Evolutionary conservation across 805 yeast genomes (phyloP).

Genomic region (Wickerhamiella spandovensis): DNA sequence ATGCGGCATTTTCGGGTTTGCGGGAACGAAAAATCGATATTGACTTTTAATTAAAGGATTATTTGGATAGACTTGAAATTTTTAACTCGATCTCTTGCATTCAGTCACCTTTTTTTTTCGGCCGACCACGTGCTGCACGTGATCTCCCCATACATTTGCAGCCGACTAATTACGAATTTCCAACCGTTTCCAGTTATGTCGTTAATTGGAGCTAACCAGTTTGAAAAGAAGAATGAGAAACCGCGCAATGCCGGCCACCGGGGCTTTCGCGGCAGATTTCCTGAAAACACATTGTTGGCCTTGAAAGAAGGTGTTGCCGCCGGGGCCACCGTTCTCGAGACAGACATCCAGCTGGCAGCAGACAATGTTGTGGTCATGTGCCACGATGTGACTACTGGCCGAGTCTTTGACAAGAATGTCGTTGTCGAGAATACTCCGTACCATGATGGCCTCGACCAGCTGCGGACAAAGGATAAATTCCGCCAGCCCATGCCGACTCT

Average conservation of each 20-base stretch:
- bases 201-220: not conserved
- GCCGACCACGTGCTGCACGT: not conserved
- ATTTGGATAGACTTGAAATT: no score
- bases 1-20: no score
- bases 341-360: constrained; percentile 40
- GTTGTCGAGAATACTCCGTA: constrained; percentile 28
- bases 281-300: constrained; percentile 36
- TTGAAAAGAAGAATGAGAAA: not conserved
- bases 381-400: constrained; percentile 39
- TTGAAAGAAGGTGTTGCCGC: constrained; percentile 36
- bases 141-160: not conserved
- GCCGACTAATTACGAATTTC: not conserved
- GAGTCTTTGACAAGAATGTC: constrained; percentile 33
- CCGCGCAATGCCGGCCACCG: constrained; percentile 23
- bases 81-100: not conserved
- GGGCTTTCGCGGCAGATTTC: constrained; percentile 27
- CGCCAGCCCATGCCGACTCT: constrained; percentile 32
- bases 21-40: no score
- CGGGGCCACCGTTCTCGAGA: constrained; percentile 36
- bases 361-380: constrained; percentile 43
- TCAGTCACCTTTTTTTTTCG: not conserved
- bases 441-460: constrained; percentile 26
- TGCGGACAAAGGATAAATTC: constrained; percentile 25
- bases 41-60: no score
- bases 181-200: not conserved